Percentiles rank a stretch among this genome's conserved stretches.
These are phyloP conservation scores for Thraustotheca clavata DNA, from an alignment of 352 stramenopile species.

Conservation along the genomic window DNA sequence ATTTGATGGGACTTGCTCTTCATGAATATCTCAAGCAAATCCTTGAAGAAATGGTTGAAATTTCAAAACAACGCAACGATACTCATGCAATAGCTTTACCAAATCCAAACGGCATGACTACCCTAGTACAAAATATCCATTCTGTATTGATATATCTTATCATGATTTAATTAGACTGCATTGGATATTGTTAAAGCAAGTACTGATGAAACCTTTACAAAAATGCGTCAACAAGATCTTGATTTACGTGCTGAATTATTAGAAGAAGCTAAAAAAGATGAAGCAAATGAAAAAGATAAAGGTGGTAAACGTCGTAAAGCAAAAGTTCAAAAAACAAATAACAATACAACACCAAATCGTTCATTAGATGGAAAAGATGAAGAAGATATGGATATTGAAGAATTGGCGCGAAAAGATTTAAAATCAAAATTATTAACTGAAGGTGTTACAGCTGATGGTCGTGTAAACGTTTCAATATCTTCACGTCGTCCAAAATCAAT, in stretches of 20 bases:
- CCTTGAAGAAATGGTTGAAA: conserved; percentile 79
- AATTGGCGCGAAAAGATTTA: conserved; percentile 71
- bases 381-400: conserved; percentile 78
- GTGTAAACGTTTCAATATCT: conserved; percentile 75
- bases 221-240: conserved; percentile 56
- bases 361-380: conserved; percentile 64
- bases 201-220: conserved; percentile 69
- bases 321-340: conserved; percentile 45
- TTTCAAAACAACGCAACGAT: conserved; percentile 67
- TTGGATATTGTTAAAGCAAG: conserved; percentile 79
- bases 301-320: conserved; percentile 84
- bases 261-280: conserved; percentile 72
- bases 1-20: conserved; percentile 78
- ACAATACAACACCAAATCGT: neutral
- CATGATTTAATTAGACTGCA: conserved; percentile 27
- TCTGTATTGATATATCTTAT: conserved; percentile 28
- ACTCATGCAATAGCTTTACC: conserved; percentile 29
- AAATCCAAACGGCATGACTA: conserved; percentile 23
- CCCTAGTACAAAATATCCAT: conserved; percentile 72
- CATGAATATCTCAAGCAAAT: conserved; percentile 82
- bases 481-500: conserved; percentile 27
- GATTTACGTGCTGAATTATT: conserved; percentile 44
- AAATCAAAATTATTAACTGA: conserved; percentile 72
- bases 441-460: conserved; percentile 58
- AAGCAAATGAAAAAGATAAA: conserved; percentile 63